phyloP scores from a whole-genome alignment of 306 rosid species.

The Cercis canadensis region DNA sequence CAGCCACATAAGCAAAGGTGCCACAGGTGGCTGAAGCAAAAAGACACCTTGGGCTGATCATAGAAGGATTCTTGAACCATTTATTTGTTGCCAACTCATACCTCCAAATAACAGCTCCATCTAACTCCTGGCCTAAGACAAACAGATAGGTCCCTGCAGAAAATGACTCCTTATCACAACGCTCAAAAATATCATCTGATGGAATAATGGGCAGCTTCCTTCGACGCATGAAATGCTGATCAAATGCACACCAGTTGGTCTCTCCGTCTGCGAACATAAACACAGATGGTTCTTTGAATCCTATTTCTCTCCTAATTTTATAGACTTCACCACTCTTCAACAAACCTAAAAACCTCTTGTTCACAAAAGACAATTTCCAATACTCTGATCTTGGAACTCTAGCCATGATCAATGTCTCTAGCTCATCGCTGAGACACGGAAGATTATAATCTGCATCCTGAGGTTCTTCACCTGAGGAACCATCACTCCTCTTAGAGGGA shows the following conservation, averaged over 20 bases:
- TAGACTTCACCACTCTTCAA: slow-evolving; percentile 66
- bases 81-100: slow-evolving; percentile 52
- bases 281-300: slow-evolving; percentile 68
- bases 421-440: slow-evolving; percentile 69
- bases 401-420: slow-evolving; percentile 72
- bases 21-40: slow-evolving; percentile 87
- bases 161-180: slow-evolving; percentile 74
- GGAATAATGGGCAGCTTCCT: slow-evolving; percentile 65
- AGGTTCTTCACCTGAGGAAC: slow-evolving; percentile 56
- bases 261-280: slow-evolving; percentile 76
- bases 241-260: slow-evolving; percentile 73
- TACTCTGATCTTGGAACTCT: slow-evolving; percentile 74
- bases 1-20: slow-evolving; percentile 67
- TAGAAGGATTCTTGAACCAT: slow-evolving; percentile 76
- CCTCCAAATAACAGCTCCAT: slow-evolving; percentile 67
- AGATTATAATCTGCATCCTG: slow-evolving; percentile 86
- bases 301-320: slow-evolving; percentile 63
- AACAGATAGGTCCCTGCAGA: slow-evolving; percentile 80
- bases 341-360: slow-evolving; percentile 58
- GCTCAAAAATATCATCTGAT: slow-evolving; percentile 56
- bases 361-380: slow-evolving; percentile 60
- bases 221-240: slow-evolving; percentile 55
- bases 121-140: slow-evolving; percentile 70
- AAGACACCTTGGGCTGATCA: slow-evolving; percentile 72
- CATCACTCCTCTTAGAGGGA: slow-evolving; percentile 18